Conservation (phyloP, 768 basidiomycete species). For the Naganishia vishniacii region DNA sequence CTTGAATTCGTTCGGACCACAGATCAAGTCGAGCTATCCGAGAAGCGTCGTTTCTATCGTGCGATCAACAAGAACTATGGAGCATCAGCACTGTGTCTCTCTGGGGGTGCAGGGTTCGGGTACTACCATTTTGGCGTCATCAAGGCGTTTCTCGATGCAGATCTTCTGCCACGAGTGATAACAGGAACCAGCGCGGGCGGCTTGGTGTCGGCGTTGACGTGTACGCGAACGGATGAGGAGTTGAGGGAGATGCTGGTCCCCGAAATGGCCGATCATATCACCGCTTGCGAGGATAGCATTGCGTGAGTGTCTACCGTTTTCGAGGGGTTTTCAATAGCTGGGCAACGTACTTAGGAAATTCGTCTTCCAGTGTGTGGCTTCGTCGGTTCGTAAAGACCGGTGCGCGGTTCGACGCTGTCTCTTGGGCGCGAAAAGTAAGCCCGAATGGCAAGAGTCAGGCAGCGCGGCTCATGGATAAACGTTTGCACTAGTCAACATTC, state of each 20-base stretch:
- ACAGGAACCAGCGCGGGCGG: conserved; percentile 94
- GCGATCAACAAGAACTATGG: conserved; percentile 83
- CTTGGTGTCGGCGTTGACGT: conserved; percentile 62
- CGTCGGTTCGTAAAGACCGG: conserved; percentile 73
- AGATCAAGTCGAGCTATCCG: conserved; percentile 67
- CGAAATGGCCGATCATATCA: conserved; percentile 71
- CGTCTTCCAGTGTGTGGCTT: conserved; percentile 45
- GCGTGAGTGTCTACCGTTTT: too few relatives aligned
- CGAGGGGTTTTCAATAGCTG: too few relatives aligned
- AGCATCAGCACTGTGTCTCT: conserved; percentile 82
- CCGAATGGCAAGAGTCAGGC: not conserved
- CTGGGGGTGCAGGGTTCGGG: conserved; percentile 92
- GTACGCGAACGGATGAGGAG: conserved; percentile 84
- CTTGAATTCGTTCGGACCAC: conserved; percentile 71
- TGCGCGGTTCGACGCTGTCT: conserved; percentile 84
- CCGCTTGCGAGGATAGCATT: conserved; percentile 60
- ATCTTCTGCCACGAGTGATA: conserved; percentile 80
- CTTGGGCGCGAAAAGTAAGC: conserved; percentile 80
- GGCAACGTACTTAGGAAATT: too few relatives aligned
- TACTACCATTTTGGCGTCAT: conserved; percentile 87
- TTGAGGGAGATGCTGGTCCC: conserved; percentile 71
- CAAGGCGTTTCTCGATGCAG: conserved; percentile 81
- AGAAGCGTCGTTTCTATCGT: conserved; percentile 89
- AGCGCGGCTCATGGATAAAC: too few relatives aligned
- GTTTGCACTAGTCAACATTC: conserved; percentile 61